Evolutionary conservation across 2,329 filamentous ascomycete genomes (phyloP), one percentile per base, ranked within the genome.

Genomic region (Colletotrichum lupini): DNA sequence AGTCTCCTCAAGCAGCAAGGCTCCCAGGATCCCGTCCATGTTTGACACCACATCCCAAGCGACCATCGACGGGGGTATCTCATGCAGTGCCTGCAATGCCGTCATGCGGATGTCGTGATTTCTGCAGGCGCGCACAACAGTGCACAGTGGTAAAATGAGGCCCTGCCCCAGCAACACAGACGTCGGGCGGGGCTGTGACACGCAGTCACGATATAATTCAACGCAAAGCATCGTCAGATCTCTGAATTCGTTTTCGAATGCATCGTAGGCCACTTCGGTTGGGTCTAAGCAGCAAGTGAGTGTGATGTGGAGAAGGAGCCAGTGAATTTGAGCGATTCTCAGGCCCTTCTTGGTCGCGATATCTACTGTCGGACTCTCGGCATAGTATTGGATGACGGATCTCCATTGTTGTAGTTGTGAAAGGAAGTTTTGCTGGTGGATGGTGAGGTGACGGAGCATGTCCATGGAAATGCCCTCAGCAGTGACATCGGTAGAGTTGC

Each of bases 241-340:
- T 12, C 61, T 49, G 52, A 75, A 76, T n/a, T 76, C 68, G 30
- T 67, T 26, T 8, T 68, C 67, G 60, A 64, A 76, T 2, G 56
- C 68, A 67, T 76, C 74, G 22, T 68, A 76, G 7, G 65, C 59
- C n/a, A 73, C 62, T 42, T 76, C 73, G 37, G 73, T 73, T 19
- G 28, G 61, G 64, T 76, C 74, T 12, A 71, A 56, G 63, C 68
- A 72, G 67, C 68, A 71, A 14, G 24, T 26, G 14, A 75, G 30
- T 8, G 63, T 62, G 52, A 73, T 63, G 19, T 55, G 26, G n/a
- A 71, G 56, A 24, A 74, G 57, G 5, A 65, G 49, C 62, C 62
- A 67, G 63, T 76, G 73, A 3, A 76, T 42, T 19, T 70, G 65
- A 9, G 71, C 71, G 14, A 76, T 46, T 14, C 64, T 58, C 14